phyloP scores from a whole-genome alignment of 2,329 filamentous ascomycete genomes.

The Hysterium pulicare region DNA sequence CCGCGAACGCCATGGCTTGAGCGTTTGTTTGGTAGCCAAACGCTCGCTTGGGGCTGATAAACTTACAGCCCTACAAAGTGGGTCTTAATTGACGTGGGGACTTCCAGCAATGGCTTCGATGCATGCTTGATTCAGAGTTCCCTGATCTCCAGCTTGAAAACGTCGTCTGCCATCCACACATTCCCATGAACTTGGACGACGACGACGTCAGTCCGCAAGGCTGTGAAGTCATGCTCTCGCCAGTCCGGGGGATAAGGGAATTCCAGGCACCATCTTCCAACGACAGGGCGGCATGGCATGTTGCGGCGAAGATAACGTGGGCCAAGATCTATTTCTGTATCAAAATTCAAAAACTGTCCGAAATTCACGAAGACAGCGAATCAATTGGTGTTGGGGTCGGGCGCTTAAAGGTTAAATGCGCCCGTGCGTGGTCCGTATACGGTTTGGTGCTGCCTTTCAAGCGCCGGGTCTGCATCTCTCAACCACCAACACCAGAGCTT shows the following conservation, averaged over 20 bases:
- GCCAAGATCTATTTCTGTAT: conserved; percentile 1
- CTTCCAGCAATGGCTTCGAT: too few relatives aligned
- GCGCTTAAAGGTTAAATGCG: background rate
- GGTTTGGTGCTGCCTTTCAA: background rate
- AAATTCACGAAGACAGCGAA: background rate
- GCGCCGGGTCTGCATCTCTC: background rate
- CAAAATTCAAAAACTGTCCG: background rate
- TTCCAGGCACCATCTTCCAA: too few relatives aligned
- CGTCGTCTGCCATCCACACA: background rate
- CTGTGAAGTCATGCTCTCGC: background rate
- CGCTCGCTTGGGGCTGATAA: too few relatives aligned
- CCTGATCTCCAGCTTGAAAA: too few relatives aligned
- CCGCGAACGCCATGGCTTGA: background rate
- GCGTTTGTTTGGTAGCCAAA: too few relatives aligned
- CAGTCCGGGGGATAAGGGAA: background rate
- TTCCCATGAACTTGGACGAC: background rate
- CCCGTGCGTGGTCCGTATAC: too few relatives aligned
- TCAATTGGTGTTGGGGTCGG: background rate
- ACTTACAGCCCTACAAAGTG: too few relatives aligned
- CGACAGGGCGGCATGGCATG: background rate
- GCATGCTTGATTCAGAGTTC: too few relatives aligned
- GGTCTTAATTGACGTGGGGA: too few relatives aligned
- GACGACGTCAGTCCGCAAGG: too few relatives aligned
- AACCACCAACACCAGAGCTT: conserved; percentile 21
- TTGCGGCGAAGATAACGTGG: background rate